Percentiles rank a stretch among this genome's conserved stretches.
Evolutionary conservation across 2,329 filamentous ascomycete genomes (phyloP).

Genomic region (Phaeosphaeriaceae sp.): DNA sequence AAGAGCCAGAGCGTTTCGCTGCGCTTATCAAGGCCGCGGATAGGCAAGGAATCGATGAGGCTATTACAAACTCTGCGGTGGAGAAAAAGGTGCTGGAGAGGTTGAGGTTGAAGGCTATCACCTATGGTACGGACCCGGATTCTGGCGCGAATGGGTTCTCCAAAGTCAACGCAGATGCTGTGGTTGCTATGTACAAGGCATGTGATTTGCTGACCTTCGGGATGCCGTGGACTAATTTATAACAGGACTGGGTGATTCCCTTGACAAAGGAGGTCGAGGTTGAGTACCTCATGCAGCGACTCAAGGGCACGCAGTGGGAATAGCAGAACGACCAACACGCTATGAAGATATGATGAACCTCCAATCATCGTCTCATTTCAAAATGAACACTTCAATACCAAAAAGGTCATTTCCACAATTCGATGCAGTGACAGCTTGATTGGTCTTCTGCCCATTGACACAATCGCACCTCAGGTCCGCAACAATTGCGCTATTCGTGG

Average conservation of each 20-base stretch:
- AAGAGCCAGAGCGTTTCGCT: slow-evolving; percentile 82
- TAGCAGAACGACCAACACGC: slow-evolving; percentile 17
- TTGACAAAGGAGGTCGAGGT: slow-evolving; percentile 98
- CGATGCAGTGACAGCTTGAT: no score
- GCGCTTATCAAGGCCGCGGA: slow-evolving; percentile 82
- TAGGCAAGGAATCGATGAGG: slow-evolving; percentile 80
- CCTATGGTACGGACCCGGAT: slow-evolving; percentile 90
- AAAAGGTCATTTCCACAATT: neutral
- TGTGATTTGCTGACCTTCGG: neutral
- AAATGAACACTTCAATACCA: neutral
- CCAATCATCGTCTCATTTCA: neutral
- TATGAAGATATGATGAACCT: neutral
- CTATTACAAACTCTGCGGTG: slow-evolving; percentile 88
- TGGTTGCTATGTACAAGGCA: slow-evolving; percentile 52
- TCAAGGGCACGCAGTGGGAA: slow-evolving; percentile 66
- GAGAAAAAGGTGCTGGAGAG: slow-evolving; percentile 92
- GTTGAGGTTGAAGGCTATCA: slow-evolving; percentile 85
- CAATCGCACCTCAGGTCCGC: neutral
- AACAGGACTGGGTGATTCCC: slow-evolving; percentile 84
- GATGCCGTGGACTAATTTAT: neutral
- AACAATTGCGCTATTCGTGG: neutral
- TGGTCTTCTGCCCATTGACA: no score
- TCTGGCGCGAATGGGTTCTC: slow-evolving; percentile 63
- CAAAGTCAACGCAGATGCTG: slow-evolving; percentile 90
- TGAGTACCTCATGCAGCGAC: slow-evolving; percentile 94